Percentiles rank a stretch among this genome's conserved stretches.
Evolutionary conservation across 352 stramenopile species (phyloP).

Genomic region (Pythium dissimile): DNA sequence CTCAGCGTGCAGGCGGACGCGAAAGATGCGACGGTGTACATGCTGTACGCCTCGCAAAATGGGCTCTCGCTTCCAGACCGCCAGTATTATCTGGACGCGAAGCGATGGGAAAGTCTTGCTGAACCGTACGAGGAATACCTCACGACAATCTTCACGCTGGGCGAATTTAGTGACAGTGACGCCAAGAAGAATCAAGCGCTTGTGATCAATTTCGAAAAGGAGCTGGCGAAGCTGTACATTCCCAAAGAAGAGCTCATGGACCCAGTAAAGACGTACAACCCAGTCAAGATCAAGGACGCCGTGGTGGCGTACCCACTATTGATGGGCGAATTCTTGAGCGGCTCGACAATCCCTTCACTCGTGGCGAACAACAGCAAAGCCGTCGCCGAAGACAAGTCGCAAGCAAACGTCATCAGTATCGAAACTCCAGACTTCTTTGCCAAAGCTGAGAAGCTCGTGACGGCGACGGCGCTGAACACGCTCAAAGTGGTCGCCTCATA

Average conservation of each 20-base stretch:
- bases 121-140: conserved; percentile 78
- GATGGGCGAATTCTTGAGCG: conserved; percentile 50
- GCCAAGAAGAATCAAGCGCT: conserved; percentile 35
- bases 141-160: conserved; percentile 66
- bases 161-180: conserved; percentile 30
- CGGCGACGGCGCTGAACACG: conserved; percentile 33
- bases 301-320: conserved; percentile 45
- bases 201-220: conserved; percentile 85
- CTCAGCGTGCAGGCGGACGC: conserved; percentile 76
- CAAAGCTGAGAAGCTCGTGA: conserved; percentile 45
- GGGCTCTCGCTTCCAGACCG: conserved; percentile 87
- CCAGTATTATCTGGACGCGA: conserved; percentile 91
- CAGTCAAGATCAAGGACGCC: conserved; percentile 63
- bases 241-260: conserved; percentile 88
- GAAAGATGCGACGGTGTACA: conserved; percentile 77
- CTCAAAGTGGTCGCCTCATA: conserved; percentile 53
- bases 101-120: conserved; percentile 72
- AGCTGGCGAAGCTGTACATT: conserved; percentile 80
- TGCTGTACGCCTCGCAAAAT: conserved; percentile 78
- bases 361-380: conserved; percentile 30
- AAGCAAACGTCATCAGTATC: conserved; percentile 41
- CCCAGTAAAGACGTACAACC: conserved; percentile 89
- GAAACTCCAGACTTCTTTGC: conserved; percentile 57
- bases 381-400: background rate
- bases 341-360: conserved; percentile 31